Evolutionary conservation across 73 alveolate genomes (phyloP), one percentile per base, ranked within the genome.

Genomic region (Effrenium voratum): DNA sequence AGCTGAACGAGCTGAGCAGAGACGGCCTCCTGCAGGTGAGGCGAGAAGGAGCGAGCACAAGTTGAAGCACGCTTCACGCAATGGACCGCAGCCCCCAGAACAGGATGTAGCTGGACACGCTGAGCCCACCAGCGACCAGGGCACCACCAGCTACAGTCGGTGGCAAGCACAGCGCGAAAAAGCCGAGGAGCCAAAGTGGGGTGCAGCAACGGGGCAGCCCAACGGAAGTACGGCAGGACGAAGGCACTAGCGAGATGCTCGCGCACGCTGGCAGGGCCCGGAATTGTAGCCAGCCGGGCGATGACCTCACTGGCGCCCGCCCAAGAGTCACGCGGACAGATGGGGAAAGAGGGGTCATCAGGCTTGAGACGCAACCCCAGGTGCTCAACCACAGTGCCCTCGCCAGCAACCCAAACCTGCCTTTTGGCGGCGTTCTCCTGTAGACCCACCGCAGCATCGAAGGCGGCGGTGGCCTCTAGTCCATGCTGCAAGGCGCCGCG

Each of bases 181-280:
- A 66, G 36, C 15, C 44, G 44, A 32, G 44, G 79, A 24, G 36
- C 79, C 1, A 24, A 22, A 66, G 24, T 36, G n/a, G 79, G 79
- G 41, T 36, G 22, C 5, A 32, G 26, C 24, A 66, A 32, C 26
- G 79, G 79, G 36, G 44, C 26, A 32, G 44, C 79, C 79, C 79
- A 66, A 10, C 79, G 79, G 79, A 41, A 36, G 26, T 66, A 30
- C 1, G 79, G 79, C 36, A 66, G 36, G 44, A 66, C 79, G 36
- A 66, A 66, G 19, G 79, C 79, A 12, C 44, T 30, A 66, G 79
- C 79, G 44, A 66, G 41, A 41, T 41, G 79, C 79, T 66, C 79
- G 79, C 79, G 79, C 79, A 66, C 79, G 22, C n/a, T 66, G 41
- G 79, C 79, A 32, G 79, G 24, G 36, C 79, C 79, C 8, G 79